Conservation (phyloP, 2,329 filamentous ascomycete genomes). For the Chaetomiaceae sp. region DNA sequence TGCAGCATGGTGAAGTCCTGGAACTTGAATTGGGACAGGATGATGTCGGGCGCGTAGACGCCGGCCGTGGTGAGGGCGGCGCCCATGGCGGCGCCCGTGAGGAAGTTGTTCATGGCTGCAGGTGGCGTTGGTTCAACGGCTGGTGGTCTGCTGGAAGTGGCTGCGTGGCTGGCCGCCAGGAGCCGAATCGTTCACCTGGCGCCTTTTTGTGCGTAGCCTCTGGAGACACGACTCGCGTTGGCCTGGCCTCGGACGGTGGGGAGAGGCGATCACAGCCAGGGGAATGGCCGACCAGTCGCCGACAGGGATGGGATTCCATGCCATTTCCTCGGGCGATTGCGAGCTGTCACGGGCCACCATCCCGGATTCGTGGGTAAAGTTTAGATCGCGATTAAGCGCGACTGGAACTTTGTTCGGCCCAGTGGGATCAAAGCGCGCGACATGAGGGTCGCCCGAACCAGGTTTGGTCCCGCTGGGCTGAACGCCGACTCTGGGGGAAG, state of each 20-base stretch:
- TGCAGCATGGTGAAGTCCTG: constrained; percentile 61
- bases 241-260: background rate
- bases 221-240: too few relatives aligned
- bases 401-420: too few relatives aligned
- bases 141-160: too few relatives aligned
- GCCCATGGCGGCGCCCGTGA: constrained; percentile 54
- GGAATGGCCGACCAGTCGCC: background rate
- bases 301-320: constrained; percentile 7
- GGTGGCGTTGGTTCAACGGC: too few relatives aligned
- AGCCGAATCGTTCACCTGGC: too few relatives aligned
- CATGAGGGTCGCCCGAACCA: too few relatives aligned
- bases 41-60: constrained; percentile 53
- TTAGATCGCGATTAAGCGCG: background rate
- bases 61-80: constrained; percentile 54
- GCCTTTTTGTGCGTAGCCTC: too few relatives aligned
- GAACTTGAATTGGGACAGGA: constrained; percentile 55
- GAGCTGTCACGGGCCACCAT: background rate
- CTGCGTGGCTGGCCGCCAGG: too few relatives aligned
- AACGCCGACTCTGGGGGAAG: too few relatives aligned
- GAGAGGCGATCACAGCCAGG: background rate
- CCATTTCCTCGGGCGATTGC: constrained; percentile 11
- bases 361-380: constrained; percentile 11
- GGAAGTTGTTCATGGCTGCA: constrained; percentile 18
- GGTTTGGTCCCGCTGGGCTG: too few relatives aligned
- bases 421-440: too few relatives aligned